Percentiles rank a stretch among this genome's conserved stretches.
Conservation (phyloP, 805 yeast genomes). For the Nadsonia fulvescens region DNA sequence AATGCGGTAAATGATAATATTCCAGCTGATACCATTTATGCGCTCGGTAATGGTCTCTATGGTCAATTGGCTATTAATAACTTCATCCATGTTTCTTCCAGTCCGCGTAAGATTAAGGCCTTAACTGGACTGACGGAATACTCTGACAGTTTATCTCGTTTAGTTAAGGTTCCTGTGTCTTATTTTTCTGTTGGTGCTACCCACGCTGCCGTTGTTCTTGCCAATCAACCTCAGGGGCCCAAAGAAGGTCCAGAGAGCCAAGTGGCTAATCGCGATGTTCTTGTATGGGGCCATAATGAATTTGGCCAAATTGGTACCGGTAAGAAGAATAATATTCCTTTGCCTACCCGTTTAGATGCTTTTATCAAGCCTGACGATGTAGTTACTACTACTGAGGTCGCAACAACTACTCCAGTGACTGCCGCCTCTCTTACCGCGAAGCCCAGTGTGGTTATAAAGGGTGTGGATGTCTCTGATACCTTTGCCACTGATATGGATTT, state of each 20-base stretch:
- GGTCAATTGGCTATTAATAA: slow-evolving; percentile 78
- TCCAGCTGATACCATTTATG: slow-evolving; percentile 18
- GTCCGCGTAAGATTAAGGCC: slow-evolving; percentile 41
- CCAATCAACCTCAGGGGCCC: slow-evolving; percentile 25
- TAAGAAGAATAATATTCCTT: slow-evolving; percentile 33
- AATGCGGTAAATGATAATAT: slow-evolving; percentile 8
- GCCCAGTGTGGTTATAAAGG: too few relatives aligned
- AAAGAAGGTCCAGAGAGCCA: slow-evolving; percentile 3
- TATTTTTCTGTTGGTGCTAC: slow-evolving; percentile 44
- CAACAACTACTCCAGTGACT: too few relatives aligned
- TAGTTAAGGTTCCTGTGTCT: slow-evolving; percentile 30
- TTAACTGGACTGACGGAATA: slow-evolving; percentile 33
- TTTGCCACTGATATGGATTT: slow-evolving; percentile 3
- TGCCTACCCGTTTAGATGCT: slow-evolving; percentile 7
- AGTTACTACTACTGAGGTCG: slow-evolving; percentile 1
- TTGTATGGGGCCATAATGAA: slow-evolving; percentile 74
- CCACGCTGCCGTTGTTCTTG: slow-evolving; percentile 43
- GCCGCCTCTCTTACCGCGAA: too few relatives aligned
- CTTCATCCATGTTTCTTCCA: slow-evolving; percentile 52
- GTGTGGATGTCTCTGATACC: too few relatives aligned
- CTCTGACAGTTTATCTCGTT: slow-evolving; percentile 26
- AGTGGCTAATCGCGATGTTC: slow-evolving; percentile 26
- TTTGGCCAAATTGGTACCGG: slow-evolving; percentile 77
- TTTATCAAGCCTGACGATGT: slow-evolving; percentile 1
- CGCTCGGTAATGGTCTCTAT: slow-evolving; percentile 69